Evolutionary conservation across 495 filamentous ascomycete genomes (phyloP), one percentile per base, ranked within the genome.

Genomic region (Jackrogersella minutella): DNA sequence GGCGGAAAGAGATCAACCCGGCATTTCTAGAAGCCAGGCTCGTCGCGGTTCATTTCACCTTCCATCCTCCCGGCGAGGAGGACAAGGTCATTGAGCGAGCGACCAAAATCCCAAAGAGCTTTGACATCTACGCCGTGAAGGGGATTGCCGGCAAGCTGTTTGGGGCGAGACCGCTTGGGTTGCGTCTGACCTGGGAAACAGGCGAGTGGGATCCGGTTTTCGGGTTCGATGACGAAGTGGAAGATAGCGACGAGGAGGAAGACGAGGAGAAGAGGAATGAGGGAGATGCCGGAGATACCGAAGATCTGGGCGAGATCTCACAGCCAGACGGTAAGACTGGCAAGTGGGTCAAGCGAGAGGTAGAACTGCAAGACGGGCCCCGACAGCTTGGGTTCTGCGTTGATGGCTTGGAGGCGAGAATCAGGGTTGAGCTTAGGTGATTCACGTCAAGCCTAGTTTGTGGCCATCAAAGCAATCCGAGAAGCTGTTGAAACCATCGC

Each of bases 351-450:
- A 85, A 86, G 69, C 78, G 93, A 65, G 92, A 96, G 73, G 86
- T 91, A 39, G 91, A 94, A 76, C 77, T 98, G 56, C 86, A 88
- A 64, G 90, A 95, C 71, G 90, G 91, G 39, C 92, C 91, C 9
- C 84, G 90, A 68, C 86, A 90, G 75, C 82, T 97, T 70, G 92
- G 91, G 9, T 94, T 90, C 69, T 91, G 87, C 80, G 85, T 97
- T 56, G 92, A 96, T 63, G 86, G 88, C 13, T 72, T 74, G 50
- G 86, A 89, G 66, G 91, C 85, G 2, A 87, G 68, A 61, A 80
- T 97, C 43, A 78, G 93, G 56, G 86, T 96, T 14, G 90, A 92
- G 64, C 58, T 67, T 33, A 55, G 71, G 34, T 71, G 65, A 68
- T 17, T 36, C 5, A 21, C 22, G 36, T 3, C 24, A 44, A 24